Percentiles rank a stretch among this genome's conserved stretches.
Evolutionary conservation across 495 filamentous ascomycete genomes (phyloP).

Genomic region (Penicillium samsonianum): DNA sequence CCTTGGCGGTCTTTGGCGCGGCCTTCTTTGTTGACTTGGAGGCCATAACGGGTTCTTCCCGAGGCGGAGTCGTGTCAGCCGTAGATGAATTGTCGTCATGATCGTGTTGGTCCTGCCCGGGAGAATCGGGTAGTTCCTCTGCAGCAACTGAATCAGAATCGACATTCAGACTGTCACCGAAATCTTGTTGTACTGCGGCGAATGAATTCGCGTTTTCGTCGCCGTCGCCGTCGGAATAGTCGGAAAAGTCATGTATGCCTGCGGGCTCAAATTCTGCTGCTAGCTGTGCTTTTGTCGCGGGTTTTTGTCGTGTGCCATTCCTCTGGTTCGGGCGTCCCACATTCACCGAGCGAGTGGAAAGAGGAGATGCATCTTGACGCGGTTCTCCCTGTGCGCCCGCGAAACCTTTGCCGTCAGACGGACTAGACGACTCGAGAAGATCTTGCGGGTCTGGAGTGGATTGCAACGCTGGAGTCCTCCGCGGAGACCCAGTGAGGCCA

Average conservation of each 20-base stretch:
- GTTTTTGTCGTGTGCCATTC: slow-evolving; percentile 33
- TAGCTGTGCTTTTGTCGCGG: slow-evolving; percentile 44
- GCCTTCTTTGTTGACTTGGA: slow-evolving; percentile 18
- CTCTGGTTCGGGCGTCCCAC: slow-evolving; percentile 40
- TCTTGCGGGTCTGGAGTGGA: slow-evolving; percentile 43
- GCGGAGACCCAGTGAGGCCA: slow-evolving; percentile 42
- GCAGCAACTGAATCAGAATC: slow-evolving; percentile 22
- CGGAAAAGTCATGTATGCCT: slow-evolving; percentile 31
- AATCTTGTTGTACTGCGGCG: slow-evolving; percentile 30
- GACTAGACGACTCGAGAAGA: slow-evolving; percentile 39
- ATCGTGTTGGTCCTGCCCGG: slow-evolving; percentile 57
- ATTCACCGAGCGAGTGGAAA: slow-evolving; percentile 42
- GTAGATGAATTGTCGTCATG: slow-evolving; percentile 52
- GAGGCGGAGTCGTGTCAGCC: slow-evolving; percentile 5
- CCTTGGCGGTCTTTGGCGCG: slow-evolving; percentile 16
- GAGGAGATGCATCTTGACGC: slow-evolving; percentile 36
- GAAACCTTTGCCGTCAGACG: slow-evolving; percentile 38
- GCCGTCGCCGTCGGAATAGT: slow-evolving; percentile 44
- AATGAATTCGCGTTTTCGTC: slow-evolving; percentile 42
- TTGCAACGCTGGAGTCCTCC: slow-evolving; percentile 43
- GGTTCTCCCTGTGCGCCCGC: slow-evolving; percentile 21
- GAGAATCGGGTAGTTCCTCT: slow-evolving; percentile 39
- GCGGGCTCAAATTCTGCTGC: slow-evolving; percentile 25
- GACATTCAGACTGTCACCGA: slow-evolving; percentile 28
- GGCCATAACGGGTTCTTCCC: slow-evolving; percentile 13